Base-by-base conservation (phyloP, 2,329 filamentous ascomycete genomes). In the Neopestalotiopsis sp. region DNA sequence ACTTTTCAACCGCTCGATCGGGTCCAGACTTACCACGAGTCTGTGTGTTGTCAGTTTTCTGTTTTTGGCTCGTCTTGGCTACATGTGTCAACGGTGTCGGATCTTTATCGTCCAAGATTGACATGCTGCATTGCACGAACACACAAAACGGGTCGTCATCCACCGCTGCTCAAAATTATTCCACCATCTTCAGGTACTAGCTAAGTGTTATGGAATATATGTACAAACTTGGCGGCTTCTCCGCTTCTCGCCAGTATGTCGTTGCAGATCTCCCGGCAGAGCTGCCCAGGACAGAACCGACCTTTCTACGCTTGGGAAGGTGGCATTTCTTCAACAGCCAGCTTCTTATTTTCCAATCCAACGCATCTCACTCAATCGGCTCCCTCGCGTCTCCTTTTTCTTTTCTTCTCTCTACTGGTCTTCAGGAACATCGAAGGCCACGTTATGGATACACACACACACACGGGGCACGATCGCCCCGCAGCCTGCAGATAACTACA, bases 231-330 rank as follows among this genome's bases (percentile, higher is more conserved):
- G 57, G 30, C 30, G 6, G 28, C 24, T 59, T n/a, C 30, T 34
- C 57, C 57, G 57, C 30, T 34, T 59, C 57, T 56, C 13, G 10
- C 7, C 57, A 59, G 24, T 24, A 59, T 24, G 57, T 59, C 32
- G 45, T 52, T 52, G 45, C 45, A 52, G 45, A 52, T 52, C 45
- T 62, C 32, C 59, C 59, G 59, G 59, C 32, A 62, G n/a, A 62
- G 59, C 59, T 62, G 30, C 59, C 59, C 28, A 34, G n/a, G 32
- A 30, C 30, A 40, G 59, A 62, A 34, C 59, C 14, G 32, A 17
- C 59, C 32, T 62, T 52, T 17, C 59, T 34, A 34, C 17, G n/a
- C 59, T 34, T 34, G 34, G 59, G 59, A 62, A 62, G 59, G 59
- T 62, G 59, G 34, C 59, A 62, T 30, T 59, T 30, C 57, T 4